phyloP scores from a whole-genome alignment of 164 flowering plant genomes.

The Malania oleifera region DNA sequence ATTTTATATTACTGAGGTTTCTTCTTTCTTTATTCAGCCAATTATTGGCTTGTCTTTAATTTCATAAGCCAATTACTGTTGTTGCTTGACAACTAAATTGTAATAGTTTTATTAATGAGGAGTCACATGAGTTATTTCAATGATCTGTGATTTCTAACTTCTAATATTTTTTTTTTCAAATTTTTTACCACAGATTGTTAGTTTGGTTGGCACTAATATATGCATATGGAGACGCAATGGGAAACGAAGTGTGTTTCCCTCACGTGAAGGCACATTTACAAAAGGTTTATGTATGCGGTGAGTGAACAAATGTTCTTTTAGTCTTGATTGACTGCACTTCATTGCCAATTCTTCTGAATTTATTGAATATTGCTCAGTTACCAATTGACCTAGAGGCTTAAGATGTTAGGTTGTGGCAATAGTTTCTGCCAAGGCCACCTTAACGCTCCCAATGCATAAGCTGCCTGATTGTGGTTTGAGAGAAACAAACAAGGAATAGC shows the following conservation, averaged over 20 bases:
- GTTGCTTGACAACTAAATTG: too few relatives aligned
- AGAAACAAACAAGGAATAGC: too few relatives aligned
- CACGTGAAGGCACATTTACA: conserved; percentile 55
- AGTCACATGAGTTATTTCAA: background rate
- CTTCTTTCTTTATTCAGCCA: too few relatives aligned
- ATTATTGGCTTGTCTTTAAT: too few relatives aligned
- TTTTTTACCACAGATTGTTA: conserved; percentile 59
- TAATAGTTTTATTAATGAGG: too few relatives aligned
- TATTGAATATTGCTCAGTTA: background rate
- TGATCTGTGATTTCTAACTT: background rate
- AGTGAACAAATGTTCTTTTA: conserved; percentile 14
- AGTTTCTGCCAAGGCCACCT: too few relatives aligned
- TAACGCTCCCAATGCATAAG: too few relatives aligned
- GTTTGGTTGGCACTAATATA: conserved; percentile 69
- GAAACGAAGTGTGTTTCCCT: conserved; percentile 59
- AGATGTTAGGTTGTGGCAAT: too few relatives aligned
- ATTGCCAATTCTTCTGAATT: background rate
- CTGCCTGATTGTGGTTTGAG: too few relatives aligned
- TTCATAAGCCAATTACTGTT: too few relatives aligned
- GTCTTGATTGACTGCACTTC: background rate
- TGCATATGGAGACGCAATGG: conserved; percentile 85
- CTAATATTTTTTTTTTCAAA: background rate
- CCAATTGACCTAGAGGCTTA: too few relatives aligned
- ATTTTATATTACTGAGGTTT: too few relatives aligned
- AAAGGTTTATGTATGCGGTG: conserved; percentile 91